Percentiles rank a stretch among this genome's conserved stretches.
Evolutionary conservation across 768 basidiomycete species (phyloP).

Genomic region (Rhizopogon salebrosus): DNA sequence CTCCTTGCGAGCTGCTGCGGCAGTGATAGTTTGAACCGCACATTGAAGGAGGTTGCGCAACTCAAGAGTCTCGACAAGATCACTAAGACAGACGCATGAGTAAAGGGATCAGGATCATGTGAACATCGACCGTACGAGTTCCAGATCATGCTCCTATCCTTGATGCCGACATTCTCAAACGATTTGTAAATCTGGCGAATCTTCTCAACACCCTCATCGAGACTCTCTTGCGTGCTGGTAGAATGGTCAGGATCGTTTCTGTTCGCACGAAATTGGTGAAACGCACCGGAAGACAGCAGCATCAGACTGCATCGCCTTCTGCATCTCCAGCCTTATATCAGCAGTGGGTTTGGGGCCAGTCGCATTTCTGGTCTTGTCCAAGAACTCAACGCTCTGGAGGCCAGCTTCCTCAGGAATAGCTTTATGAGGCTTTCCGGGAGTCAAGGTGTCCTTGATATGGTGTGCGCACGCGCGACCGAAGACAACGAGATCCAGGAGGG

Average conservation of each 20-base stretch:
- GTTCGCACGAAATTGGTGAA: neutral
- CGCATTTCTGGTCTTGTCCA: slow-evolving; percentile 84
- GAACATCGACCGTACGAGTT: slow-evolving; percentile 70
- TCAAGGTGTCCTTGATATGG: slow-evolving; percentile 89
- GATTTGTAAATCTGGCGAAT: slow-evolving; percentile 82
- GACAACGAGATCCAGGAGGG: slow-evolving; percentile 96
- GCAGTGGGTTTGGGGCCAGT: slow-evolving; percentile 83
- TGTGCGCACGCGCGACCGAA: slow-evolving; percentile 99
- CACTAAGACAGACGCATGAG: slow-evolving; percentile 42
- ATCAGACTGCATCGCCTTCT: slow-evolving; percentile 98
- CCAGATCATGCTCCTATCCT: slow-evolving; percentile 99
- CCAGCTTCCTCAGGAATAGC: slow-evolving; percentile 83
- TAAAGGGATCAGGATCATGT: neutral
- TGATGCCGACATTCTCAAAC: slow-evolving; percentile 89
- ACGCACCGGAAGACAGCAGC: slow-evolving; percentile 91
- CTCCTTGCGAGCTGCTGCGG: slow-evolving; percentile 91
- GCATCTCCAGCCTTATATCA: slow-evolving; percentile 91
- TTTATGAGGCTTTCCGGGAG: slow-evolving; percentile 89
- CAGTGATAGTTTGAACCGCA: slow-evolving; percentile 92
- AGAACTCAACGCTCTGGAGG: slow-evolving; percentile 73
- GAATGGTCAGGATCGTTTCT: slow-evolving; percentile 1
- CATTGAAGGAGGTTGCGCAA: slow-evolving; percentile 93
- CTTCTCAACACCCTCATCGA: slow-evolving; percentile 92
- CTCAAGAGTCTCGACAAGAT: slow-evolving; percentile 95
- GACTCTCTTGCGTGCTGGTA: slow-evolving; percentile 72